Evolutionary conservation across 2,329 filamentous ascomycete genomes (phyloP).

Genomic region (Hypocreales sp.): DNA sequence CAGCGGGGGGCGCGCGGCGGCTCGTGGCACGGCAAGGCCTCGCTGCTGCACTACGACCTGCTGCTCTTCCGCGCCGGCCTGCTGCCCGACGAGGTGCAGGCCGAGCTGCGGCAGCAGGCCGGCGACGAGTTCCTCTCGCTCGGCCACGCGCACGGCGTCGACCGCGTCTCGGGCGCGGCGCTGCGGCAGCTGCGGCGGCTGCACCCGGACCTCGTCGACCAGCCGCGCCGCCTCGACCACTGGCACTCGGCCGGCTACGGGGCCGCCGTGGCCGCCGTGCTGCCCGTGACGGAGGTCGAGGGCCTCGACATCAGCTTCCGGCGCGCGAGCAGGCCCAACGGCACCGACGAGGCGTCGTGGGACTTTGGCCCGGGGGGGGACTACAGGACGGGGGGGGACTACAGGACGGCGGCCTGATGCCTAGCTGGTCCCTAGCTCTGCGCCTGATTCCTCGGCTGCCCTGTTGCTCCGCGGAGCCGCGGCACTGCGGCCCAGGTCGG

Average conservation of each 20-base stretch:
- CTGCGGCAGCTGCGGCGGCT: slow-evolving; percentile 35
- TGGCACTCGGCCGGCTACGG: slow-evolving; percentile 29
- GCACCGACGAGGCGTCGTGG: slow-evolving; percentile 41
- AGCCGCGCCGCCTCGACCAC: slow-evolving; percentile 28
- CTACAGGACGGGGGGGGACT: no score
- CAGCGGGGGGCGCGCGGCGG: slow-evolving; percentile 46
- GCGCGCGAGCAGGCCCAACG: slow-evolving; percentile 30
- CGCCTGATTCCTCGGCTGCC: no score
- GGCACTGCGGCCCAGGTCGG: no score
- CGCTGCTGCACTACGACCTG: slow-evolving; percentile 53
- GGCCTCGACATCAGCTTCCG: slow-evolving; percentile 28
- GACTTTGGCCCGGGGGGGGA: slow-evolving; percentile 31
- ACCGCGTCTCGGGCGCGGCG: slow-evolving; percentile 46
- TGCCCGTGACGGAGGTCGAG: slow-evolving; percentile 28
- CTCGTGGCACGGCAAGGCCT: slow-evolving; percentile 49
- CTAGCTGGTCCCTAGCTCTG: no score
- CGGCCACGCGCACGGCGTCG: slow-evolving; percentile 46
- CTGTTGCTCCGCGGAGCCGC: no score
- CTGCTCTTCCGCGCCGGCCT: slow-evolving; percentile 45
- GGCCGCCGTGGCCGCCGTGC: slow-evolving; percentile 22
- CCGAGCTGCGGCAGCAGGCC: slow-evolving; percentile 29
- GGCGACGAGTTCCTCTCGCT: slow-evolving; percentile 38
- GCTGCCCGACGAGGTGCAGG: slow-evolving; percentile 37
- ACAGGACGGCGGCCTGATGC: no score
- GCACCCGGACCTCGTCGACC: slow-evolving; percentile 38